Conservation (phyloP, 352 stramenopile genomes). For the Phytophthora idaei region DNA sequence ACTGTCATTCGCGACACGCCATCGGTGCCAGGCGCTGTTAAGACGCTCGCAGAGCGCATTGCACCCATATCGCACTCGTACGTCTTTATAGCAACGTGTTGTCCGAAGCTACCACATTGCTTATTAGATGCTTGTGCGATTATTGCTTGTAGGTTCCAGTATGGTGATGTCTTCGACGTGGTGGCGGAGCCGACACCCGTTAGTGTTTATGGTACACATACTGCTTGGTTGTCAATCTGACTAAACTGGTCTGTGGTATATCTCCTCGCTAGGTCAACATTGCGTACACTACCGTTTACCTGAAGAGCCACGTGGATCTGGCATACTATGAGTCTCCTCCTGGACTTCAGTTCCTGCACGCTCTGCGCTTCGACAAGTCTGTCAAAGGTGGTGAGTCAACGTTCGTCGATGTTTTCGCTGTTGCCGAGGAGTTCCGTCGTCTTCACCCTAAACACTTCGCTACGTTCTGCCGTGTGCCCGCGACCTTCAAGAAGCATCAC, state of each 20-base stretch:
- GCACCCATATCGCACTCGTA: conserved; percentile 84
- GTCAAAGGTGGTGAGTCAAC: conserved; percentile 87
- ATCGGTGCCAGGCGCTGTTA: conserved; percentile 57
- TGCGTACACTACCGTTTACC: conserved; percentile 90
- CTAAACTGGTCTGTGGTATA: not conserved
- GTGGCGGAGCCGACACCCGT: conserved; percentile 82
- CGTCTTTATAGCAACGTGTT: conserved; percentile 4
- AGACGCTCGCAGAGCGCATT: conserved; percentile 79
- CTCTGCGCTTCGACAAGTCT: conserved; percentile 84
- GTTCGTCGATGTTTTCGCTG: conserved; percentile 86
- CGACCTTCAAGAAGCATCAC: conserved; percentile 95
- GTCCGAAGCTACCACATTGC: not conserved
- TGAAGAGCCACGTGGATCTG: conserved; percentile 95
- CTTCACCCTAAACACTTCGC: conserved; percentile 72
- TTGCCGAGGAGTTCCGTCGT: conserved; percentile 69
- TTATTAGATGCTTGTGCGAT: not conserved
- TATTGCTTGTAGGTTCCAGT: conserved; percentile 63
- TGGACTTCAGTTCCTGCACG: conserved; percentile 95
- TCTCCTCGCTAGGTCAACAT: conserved; percentile 88
- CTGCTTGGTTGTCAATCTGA: not conserved
- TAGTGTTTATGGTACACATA: conserved; percentile 12
- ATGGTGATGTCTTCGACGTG: conserved; percentile 88
- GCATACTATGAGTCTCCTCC: conserved; percentile 97
- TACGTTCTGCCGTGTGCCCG: conserved; percentile 84
- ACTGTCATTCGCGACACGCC: conserved; percentile 81